phyloP scores from a whole-genome alignment of 768 basidiomycete genomes.

The Boletellus ananiceps region DNA sequence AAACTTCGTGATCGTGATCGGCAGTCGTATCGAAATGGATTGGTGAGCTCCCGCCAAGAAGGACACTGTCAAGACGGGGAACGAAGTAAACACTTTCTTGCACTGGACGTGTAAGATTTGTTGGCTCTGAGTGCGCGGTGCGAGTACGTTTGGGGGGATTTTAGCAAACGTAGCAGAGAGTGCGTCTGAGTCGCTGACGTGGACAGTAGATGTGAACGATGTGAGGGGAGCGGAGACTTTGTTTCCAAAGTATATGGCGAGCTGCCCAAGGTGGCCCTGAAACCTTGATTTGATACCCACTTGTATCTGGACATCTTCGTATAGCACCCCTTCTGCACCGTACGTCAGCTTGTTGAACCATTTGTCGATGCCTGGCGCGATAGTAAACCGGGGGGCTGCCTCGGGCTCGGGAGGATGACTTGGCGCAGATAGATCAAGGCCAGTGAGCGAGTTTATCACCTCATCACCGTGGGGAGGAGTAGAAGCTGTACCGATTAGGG shows the following conservation, averaged over 20 bases:
- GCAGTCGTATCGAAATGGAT: slow-evolving; percentile 76
- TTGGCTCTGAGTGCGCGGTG: slow-evolving; percentile 83
- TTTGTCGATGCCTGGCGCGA: slow-evolving; percentile 72
- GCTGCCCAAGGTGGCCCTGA: slow-evolving; percentile 89
- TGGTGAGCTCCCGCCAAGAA: slow-evolving; percentile 93
- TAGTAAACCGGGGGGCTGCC: slow-evolving; percentile 50
- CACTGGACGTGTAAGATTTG: slow-evolving; percentile 94
- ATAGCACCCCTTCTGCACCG: slow-evolving; percentile 81
- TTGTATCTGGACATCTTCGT: slow-evolving; percentile 93
- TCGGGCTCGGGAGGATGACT: slow-evolving; percentile 15
- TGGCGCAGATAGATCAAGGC: slow-evolving; percentile 62
- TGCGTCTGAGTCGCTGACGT: slow-evolving; percentile 68
- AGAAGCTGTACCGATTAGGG: slow-evolving; percentile 35
- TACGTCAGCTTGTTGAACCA: slow-evolving; percentile 87
- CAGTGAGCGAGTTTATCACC: slow-evolving; percentile 71
- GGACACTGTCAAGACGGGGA: slow-evolving; percentile 81
- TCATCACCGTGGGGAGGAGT: slow-evolving; percentile 41
- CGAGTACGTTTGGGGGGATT: slow-evolving; percentile 79
- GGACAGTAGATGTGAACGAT: slow-evolving; percentile 82
- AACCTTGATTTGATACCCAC: slow-evolving; percentile 96
- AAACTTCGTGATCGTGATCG: slow-evolving; percentile 87
- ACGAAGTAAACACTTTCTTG: slow-evolving; percentile 73
- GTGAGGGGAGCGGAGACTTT: slow-evolving; percentile 87
- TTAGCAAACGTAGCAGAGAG: slow-evolving; percentile 84
- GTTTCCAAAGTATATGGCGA: slow-evolving; percentile 95